These are phyloP conservation scores for Globisporangium emineosum DNA, from an alignment of 352 stramenopile species.

Conservation along the genomic window DNA sequence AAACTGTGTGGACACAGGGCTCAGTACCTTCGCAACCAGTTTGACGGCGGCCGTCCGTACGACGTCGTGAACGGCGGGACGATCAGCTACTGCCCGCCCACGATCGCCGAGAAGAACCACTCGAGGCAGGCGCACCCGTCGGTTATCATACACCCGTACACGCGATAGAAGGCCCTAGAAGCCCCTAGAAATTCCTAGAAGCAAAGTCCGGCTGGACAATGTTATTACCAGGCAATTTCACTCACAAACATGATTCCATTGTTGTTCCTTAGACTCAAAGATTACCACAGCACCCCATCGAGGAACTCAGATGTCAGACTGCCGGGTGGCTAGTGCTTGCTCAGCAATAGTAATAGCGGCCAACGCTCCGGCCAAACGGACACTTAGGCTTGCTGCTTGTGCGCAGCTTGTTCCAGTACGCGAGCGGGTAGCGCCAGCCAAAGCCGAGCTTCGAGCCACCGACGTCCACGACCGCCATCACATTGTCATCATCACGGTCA, in stretches of 20 bases:
- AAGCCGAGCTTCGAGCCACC: constrained; percentile 12
- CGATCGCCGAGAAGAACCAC: constrained; percentile 66
- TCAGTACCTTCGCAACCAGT: constrained; percentile 74
- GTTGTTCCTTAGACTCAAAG: neutral
- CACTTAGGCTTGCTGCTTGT: constrained; percentile 2
- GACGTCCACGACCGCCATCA: constrained; percentile 1
- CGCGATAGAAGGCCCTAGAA: constrained; percentile 26
- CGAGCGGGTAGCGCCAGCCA: constrained; percentile 19
- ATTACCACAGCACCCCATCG: too few relatives aligned
- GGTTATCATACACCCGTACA: constrained; percentile 63
- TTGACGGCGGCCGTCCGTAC: constrained; percentile 50
- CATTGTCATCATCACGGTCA: neutral
- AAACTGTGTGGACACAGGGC: constrained; percentile 36
- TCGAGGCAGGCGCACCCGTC: constrained; percentile 63
- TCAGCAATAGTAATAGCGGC: constrained; percentile 18
- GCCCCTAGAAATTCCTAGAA: neutral
- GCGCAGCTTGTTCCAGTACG: constrained; percentile 15
- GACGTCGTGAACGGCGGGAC: constrained; percentile 64
- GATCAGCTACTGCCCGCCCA: constrained; percentile 54
- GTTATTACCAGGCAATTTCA: neutral
- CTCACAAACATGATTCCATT: neutral
- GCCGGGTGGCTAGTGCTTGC: neutral
- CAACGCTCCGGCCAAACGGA: neutral
- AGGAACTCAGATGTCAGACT: neutral
- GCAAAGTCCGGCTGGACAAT: too few relatives aligned